Evolutionary conservation across 2,329 filamentous ascomycete genomes (phyloP), one percentile per base, ranked within the genome.

Genomic region (Beauveria pseudobassiana): DNA sequence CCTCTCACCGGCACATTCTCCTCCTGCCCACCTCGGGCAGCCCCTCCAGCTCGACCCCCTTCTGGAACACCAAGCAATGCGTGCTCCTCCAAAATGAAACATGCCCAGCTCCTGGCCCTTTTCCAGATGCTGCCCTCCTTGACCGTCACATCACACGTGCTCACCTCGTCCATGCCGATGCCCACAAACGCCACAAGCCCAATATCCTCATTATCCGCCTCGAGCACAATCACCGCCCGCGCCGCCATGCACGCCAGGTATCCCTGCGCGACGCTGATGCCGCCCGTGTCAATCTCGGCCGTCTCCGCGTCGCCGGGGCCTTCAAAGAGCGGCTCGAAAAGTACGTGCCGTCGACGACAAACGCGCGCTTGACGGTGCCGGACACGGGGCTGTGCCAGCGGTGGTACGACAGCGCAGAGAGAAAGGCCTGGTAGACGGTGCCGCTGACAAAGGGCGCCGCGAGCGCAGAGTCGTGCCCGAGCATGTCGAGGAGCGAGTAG

Each of bases 131-230:
- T 91, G 80, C 0, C 87, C 68, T 87, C 82, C 66, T 79, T 79
- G 14, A 90, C 87, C 0, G 84, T 88, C 52, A 90, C 85, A 53
- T 91, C 87, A 68, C 88, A 91, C 0, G 87, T 87, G 62, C 82
- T 87, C 12, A 91, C 88, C 74, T 93, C 89, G 49, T 86, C 86
- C 89, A 92, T 91, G 1, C 89, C 89, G 3, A 92, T 81, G 2
- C 82, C 85, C 14, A 92, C 76, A 65, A 91, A 88, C 0, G 81
- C 86, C 78, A 92, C 82, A 34, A 91, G 74, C 0, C 89, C 89
- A 34, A 91, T 85, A 1, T 77, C 77, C 1, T 79, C 76, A 64
- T 89, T 87, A 64, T 90, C 87, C 0, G 88, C 87, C 70, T 90
- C 80, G 62, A 92, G 83, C 68, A 89, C 84, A 64, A 92, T 85